phyloP scores from a whole-genome alignment of 2,329 filamentous ascomycete species.

The Botrytis medusae region DNA sequence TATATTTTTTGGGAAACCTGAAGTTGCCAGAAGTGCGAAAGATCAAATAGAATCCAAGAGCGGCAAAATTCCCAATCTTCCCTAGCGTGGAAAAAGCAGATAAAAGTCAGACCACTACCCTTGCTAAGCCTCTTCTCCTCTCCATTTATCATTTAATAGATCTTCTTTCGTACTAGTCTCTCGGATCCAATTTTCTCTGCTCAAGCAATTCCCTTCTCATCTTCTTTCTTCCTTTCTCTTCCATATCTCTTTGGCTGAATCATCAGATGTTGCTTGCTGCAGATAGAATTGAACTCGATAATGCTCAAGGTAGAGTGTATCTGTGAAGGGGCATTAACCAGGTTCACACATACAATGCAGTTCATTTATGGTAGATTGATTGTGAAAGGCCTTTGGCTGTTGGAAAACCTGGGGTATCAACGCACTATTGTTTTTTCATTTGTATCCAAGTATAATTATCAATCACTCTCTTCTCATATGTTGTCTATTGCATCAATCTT shows the following conservation, averaged over 20 bases:
- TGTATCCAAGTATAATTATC: not conserved
- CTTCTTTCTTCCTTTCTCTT: not conserved
- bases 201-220: not conserved
- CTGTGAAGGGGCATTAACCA: not conserved
- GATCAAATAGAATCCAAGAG: not conserved
- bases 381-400: no score
- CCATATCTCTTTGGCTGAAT: not conserved
- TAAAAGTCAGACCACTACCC: constrained; percentile 1
- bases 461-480: not conserved
- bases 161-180: not conserved
- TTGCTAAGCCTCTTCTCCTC: not conserved
- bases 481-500: not conserved
- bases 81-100: not conserved
- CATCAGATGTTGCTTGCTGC: not conserved
- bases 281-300: not conserved
- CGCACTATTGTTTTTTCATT: not conserved
- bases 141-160: not conserved
- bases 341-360: not conserved
- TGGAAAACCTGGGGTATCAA: not conserved
- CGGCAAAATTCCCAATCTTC: not conserved
- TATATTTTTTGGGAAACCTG: not conserved
- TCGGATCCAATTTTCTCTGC: not conserved
- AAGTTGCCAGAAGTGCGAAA: not conserved
- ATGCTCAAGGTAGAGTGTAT: not conserved
- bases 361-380: not conserved